These are phyloP conservation scores for Yarrowia keelungensis DNA, from an alignment of 805 yeast species.

Conservation along the genomic window DNA sequence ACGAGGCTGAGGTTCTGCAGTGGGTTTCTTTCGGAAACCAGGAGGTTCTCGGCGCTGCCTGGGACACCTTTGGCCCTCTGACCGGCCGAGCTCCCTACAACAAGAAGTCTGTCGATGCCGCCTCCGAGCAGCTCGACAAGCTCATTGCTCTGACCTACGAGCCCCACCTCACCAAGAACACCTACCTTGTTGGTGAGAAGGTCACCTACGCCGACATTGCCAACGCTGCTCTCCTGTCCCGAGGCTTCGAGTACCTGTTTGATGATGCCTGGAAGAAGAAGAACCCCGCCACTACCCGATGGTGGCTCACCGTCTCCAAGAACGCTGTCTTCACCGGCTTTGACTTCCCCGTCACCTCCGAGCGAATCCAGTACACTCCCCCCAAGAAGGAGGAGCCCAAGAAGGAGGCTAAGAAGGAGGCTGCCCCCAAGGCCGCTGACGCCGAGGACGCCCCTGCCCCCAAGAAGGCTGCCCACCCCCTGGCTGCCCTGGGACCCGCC, in stretches of 20 bases:
- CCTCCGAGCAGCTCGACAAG: slow-evolving; percentile 52
- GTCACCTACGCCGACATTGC: slow-evolving; percentile 70
- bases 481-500: slow-evolving; percentile 79
- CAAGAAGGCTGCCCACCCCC: slow-evolving; percentile 90
- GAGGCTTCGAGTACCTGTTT: slow-evolving; percentile 62
- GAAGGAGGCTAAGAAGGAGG: slow-evolving; percentile 50
- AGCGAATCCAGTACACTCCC: slow-evolving; percentile 70
- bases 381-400: slow-evolving; percentile 78
- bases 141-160: slow-evolving; percentile 53
- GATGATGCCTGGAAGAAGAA: slow-evolving; percentile 69
- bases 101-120: slow-evolving; percentile 69
- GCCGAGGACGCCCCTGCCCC: slow-evolving; percentile 56
- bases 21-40: slow-evolving; percentile 81
- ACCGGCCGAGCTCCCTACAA: slow-evolving; percentile 74
- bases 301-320: slow-evolving; percentile 65
- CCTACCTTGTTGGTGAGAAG: slow-evolving; percentile 75
- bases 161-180: slow-evolving; percentile 56
- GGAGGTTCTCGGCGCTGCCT: slow-evolving; percentile 62
- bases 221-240: slow-evolving; percentile 55
- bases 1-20: slow-evolving; percentile 70
- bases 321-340: slow-evolving; percentile 58
- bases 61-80: slow-evolving; percentile 63
- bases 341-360: slow-evolving; percentile 65
- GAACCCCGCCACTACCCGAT: slow-evolving; percentile 70
- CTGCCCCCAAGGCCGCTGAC: slow-evolving; percentile 52